phyloP scores from a whole-genome alignment of 208 protist species.

The Acanthamoeba sp. region DNA sequence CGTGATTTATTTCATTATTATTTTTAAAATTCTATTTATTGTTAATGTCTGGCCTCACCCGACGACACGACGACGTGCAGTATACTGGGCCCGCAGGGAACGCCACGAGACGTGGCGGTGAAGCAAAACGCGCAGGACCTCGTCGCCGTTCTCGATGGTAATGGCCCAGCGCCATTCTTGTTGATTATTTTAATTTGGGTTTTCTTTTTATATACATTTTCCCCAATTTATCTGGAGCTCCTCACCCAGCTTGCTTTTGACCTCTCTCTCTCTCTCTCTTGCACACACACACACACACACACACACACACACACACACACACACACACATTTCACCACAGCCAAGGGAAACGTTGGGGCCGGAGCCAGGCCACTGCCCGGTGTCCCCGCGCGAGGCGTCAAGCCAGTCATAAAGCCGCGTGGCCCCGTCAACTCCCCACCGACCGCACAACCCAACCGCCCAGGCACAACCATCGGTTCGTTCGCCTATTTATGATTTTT shows the following conservation, averaged over 20 bases:
- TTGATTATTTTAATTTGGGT: background rate
- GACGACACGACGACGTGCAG: background rate
- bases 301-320: too few relatives aligned
- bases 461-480: too few relatives aligned
- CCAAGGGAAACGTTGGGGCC: background rate
- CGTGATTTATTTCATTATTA: background rate
- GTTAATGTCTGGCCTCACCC: too few relatives aligned
- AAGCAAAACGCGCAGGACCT: background rate
- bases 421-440: background rate
- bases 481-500: too few relatives aligned
- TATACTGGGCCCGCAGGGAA: background rate
- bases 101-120: background rate
- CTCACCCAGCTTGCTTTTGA: too few relatives aligned
- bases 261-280: background rate
- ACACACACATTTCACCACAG: background rate
- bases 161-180: background rate
- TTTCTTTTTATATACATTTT: background rate
- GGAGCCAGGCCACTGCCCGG: slow-evolving; percentile 9
- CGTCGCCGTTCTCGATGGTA: background rate
- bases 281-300: too few relatives aligned
- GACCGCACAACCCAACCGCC: too few relatives aligned
- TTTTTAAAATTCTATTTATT: background rate
- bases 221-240: background rate
- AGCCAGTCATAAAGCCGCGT: background rate
- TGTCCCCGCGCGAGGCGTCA: background rate